Evolutionary conservation across 2,329 filamentous ascomycete species (phyloP).

Genomic region (Paraconiothyrium brasiliense): DNA sequence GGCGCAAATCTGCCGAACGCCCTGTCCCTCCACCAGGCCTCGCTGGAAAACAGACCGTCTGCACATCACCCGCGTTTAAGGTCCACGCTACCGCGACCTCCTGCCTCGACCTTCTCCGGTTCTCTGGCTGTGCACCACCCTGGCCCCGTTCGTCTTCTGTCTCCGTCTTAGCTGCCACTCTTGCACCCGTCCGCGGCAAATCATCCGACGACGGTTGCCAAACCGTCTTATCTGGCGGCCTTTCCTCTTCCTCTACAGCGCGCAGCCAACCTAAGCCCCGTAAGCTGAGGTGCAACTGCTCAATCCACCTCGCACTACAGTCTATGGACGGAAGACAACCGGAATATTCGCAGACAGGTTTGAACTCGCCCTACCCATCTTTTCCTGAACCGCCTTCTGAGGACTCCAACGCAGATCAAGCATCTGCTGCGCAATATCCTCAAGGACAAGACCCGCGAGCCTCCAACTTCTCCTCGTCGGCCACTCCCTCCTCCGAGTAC

Average conservation of each 20-base stretch:
- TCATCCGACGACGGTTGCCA: slow-evolving; percentile 48
- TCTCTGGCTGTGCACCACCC: slow-evolving; percentile 47
- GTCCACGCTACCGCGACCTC: slow-evolving; percentile 53
- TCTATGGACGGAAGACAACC: slow-evolving; percentile 65
- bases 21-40: slow-evolving; percentile 48
- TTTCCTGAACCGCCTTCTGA: slow-evolving; percentile 77
- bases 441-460: slow-evolving; percentile 82
- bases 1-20: slow-evolving; percentile 53
- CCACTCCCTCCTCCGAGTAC: slow-evolving; percentile 91
- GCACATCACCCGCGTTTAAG: slow-evolving; percentile 61
- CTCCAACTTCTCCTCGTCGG: slow-evolving; percentile 76
- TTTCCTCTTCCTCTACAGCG: slow-evolving; percentile 53
- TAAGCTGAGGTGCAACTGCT: slow-evolving; percentile 44
- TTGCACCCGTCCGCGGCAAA: slow-evolving; percentile 47
- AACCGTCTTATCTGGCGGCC: slow-evolving; percentile 59
- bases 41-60: slow-evolving; percentile 52
- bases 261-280: slow-evolving; percentile 52
- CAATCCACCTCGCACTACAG: slow-evolving; percentile 51
- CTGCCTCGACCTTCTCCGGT: slow-evolving; percentile 46
- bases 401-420: slow-evolving; percentile 85
- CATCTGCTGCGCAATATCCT: slow-evolving; percentile 89
- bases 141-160: slow-evolving; percentile 40
- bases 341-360: slow-evolving; percentile 64
- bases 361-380: slow-evolving; percentile 63
- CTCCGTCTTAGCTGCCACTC: slow-evolving; percentile 42